A percentile compares a stretch with the other conserved stretches of the same genome.
Conservation (phyloP, 2,329 filamentous ascomycete genomes). For the Pseudocercospora musae region DNA sequence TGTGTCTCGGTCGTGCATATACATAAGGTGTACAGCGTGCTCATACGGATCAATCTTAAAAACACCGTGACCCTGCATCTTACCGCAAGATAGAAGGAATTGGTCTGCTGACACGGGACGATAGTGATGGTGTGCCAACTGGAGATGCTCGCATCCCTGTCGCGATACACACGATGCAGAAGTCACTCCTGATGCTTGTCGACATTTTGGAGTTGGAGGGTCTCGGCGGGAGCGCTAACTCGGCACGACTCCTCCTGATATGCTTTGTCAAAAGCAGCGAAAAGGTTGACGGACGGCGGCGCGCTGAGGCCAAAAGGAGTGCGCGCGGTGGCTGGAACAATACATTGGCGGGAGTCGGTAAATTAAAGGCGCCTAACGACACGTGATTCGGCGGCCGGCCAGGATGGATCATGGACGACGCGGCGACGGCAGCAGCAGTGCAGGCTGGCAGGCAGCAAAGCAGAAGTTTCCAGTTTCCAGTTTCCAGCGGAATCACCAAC, state of each 20-base stretch:
- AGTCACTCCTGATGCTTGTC: background rate
- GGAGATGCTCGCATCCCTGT: background rate
- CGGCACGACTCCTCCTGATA: too few species aligned
- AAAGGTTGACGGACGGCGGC: background rate
- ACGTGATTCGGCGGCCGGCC: background rate
- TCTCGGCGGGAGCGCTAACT: background rate
- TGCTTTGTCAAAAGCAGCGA: background rate
- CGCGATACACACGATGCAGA: background rate
- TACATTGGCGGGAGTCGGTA: background rate
- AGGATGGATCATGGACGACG: too few species aligned
- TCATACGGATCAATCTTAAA: too few species aligned
- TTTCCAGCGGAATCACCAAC: background rate
- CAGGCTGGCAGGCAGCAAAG: too few species aligned
- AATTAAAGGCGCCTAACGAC: background rate
- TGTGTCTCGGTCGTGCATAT: too few species aligned
- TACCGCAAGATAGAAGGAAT: too few species aligned
- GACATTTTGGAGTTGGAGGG: background rate
- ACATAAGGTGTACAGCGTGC: too few species aligned
- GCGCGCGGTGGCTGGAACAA: background rate
- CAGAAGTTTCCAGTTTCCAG: background rate
- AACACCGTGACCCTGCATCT: too few species aligned
- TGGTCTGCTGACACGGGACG: background rate
- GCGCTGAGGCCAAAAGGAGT: background rate
- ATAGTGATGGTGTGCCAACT: background rate
- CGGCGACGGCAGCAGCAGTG: background rate